Percentiles rank a stretch among this genome's conserved stretches.
Evolutionary conservation across 2,329 filamentous ascomycete species (phyloP).

Genomic region (Trichothecium roseum): DNA sequence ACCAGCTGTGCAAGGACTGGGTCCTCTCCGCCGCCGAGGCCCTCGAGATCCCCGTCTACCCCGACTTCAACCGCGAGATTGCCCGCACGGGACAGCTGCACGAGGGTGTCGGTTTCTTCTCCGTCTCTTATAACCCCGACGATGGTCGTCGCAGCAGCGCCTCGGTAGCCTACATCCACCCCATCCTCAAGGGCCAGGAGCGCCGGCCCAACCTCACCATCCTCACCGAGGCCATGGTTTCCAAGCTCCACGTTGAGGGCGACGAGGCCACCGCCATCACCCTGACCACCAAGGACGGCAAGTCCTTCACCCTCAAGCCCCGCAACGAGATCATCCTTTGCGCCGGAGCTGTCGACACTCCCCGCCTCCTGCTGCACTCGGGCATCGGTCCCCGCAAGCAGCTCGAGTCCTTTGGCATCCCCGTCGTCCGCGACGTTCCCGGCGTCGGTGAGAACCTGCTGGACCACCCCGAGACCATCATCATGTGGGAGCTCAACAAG

Average conservation of each 20-base stretch:
- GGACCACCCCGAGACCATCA: slow-evolving; percentile 50
- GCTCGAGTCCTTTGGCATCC: slow-evolving; percentile 41
- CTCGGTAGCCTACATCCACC: slow-evolving; percentile 87
- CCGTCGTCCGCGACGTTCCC: slow-evolving; percentile 45
- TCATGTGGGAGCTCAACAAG: slow-evolving; percentile 68
- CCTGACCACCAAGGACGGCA: slow-evolving; percentile 47
- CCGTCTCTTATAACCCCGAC: slow-evolving; percentile 83
- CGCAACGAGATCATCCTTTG: slow-evolving; percentile 70
- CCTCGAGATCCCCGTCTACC: slow-evolving; percentile 68
- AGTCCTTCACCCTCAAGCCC: slow-evolving; percentile 45
- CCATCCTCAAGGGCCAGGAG: slow-evolving; percentile 75
- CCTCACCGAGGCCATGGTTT: slow-evolving; percentile 81
- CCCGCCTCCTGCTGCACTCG: slow-evolving; percentile 51
- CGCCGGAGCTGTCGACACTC: slow-evolving; percentile 74
- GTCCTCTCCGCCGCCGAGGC: slow-evolving; percentile 69
- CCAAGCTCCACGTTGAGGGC: slow-evolving; percentile 60
- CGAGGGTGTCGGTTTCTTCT: slow-evolving; percentile 80
- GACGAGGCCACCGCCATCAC: slow-evolving; percentile 65
- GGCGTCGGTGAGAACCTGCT: slow-evolving; percentile 52
- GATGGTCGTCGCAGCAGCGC: slow-evolving; percentile 76
- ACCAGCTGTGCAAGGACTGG: slow-evolving; percentile 89
- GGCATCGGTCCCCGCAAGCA: slow-evolving; percentile 45
- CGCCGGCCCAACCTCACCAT: slow-evolving; percentile 75
- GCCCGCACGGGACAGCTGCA: slow-evolving; percentile 59
- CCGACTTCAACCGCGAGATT: slow-evolving; percentile 84